Percentiles rank a stretch among this genome's conserved stretches.
Evolutionary conservation across 2,329 filamentous ascomycete species (phyloP).

Genomic region (Parasarocladium wereldwijsianum): DNA sequence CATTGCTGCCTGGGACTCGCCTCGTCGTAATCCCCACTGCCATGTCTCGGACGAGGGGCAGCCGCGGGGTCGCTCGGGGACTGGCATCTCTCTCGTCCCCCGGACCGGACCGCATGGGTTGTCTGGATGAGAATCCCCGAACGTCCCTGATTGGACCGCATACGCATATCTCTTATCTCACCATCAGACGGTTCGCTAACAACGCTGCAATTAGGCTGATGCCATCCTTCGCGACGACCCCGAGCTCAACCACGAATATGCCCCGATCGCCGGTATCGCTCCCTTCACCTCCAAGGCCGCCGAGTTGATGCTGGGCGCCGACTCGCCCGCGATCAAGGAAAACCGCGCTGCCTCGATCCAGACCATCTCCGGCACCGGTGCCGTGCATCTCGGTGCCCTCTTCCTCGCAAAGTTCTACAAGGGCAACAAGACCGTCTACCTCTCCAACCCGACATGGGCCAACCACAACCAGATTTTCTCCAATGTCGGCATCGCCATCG

Average conservation of each 20-base stretch:
- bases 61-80: too few species aligned
- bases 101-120: too few species aligned
- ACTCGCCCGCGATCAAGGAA: slow-evolving; percentile 70
- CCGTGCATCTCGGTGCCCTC: slow-evolving; percentile 80
- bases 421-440: slow-evolving; percentile 62
- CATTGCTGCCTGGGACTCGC: too few species aligned
- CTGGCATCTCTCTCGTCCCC: too few species aligned
- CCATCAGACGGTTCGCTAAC: not conserved
- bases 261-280: slow-evolving; percentile 79
- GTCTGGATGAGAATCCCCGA: not conserved
- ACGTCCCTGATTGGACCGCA: not conserved
- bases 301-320: slow-evolving; percentile 70
- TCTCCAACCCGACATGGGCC: slow-evolving; percentile 93
- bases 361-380: slow-evolving; percentile 94
- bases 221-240: slow-evolving; percentile 79
- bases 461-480: slow-evolving; percentile 98
- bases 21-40: too few species aligned
- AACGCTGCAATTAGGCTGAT: slow-evolving; percentile 65
- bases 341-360: slow-evolving; percentile 73
- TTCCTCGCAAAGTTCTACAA: slow-evolving; percentile 90
- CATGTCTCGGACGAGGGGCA: too few species aligned
- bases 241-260: slow-evolving; percentile 93
- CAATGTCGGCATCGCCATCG: slow-evolving; percentile 68
- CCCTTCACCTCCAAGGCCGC: slow-evolving; percentile 81
- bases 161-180: not conserved